Base-by-base conservation (phyloP, 768 basidiomycete genomes). In the Asterophora parasitica region DNA sequence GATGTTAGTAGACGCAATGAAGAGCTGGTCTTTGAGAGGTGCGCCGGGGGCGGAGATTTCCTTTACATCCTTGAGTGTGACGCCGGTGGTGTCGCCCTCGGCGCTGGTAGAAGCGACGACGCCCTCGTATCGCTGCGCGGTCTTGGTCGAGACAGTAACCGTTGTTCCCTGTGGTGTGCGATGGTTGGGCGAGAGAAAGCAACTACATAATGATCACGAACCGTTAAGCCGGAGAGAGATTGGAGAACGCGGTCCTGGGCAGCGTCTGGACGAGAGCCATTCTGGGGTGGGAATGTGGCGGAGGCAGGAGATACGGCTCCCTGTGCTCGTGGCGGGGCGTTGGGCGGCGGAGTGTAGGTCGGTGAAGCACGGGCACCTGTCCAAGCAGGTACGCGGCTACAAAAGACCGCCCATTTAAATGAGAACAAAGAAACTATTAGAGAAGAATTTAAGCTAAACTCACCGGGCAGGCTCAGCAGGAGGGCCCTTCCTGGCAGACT, bases 11-110 rank as follows among this genome's bases (percentile, higher is more conserved):
- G 81, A 76, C 19, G 84, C 75, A 52, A 92, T 74, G 64, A 88
- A 88, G 37, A 84, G 56, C 7, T 71, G 66, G 41, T 90, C 88
- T 64, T 81, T 86, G 51, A 86, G 74, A 26, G 89, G 79, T 1
- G 78, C 77, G 40, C 81, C 83, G 7, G 83, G 81, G 49, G 67
- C 74, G 11, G 77, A 70, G 44, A 90, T 67, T 53, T 92, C 88
- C 67, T 82, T 85, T 59, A 78, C 85, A 64, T 91, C 85, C 61
- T 81, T 84, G 52, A 92, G 75, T 7, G 82, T 81, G 44, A 90
- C 79, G 38, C 89, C 90, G 10, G 71, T 65, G 20, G 77, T 80
- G 62, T 88, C 85, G 38, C 83, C 81, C 58, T 89, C 87, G 16
- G 62, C 68, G 49, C 61, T 63, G 33, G 85, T 83, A 19, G 80